phyloP scores from a whole-genome alignment of 345 rosid species.

The Lepidium aucheri region DNA sequence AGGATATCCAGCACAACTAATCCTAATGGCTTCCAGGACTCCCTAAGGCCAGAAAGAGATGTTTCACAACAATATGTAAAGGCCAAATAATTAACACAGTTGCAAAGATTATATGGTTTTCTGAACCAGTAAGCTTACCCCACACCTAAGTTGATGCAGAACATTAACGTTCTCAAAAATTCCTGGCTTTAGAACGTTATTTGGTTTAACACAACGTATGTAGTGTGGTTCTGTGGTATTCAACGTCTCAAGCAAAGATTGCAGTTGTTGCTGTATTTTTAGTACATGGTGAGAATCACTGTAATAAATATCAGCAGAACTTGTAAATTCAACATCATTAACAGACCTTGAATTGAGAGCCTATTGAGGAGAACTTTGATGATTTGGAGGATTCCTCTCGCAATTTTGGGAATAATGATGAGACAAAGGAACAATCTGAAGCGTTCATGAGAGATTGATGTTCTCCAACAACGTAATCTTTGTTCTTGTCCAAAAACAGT shows the following conservation, averaged over 20 bases:
- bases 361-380: constrained; percentile 92
- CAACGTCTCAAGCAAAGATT: constrained; percentile 83
- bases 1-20: constrained; percentile 97
- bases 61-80: background rate
- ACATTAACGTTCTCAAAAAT: constrained; percentile 77
- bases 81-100: background rate
- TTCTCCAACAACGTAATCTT: constrained; percentile 91
- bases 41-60: constrained; percentile 44
- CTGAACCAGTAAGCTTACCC: constrained; percentile 57
- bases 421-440: constrained; percentile 73
- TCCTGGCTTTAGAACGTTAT: constrained; percentile 82
- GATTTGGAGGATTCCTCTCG: constrained; percentile 84
- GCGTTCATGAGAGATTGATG: constrained; percentile 80
- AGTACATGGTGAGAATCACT: constrained; percentile 17
- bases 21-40: constrained; percentile 97
- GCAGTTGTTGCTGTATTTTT: constrained; percentile 85
- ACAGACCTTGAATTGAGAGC: constrained; percentile 85
- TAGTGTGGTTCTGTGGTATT: constrained; percentile 93
- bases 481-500: constrained; percentile 86
- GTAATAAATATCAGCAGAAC: background rate
- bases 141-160: constrained; percentile 90
- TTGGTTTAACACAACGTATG: constrained; percentile 96
- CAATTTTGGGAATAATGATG: constrained; percentile 65
- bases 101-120: constrained; percentile 13
- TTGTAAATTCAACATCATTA: background rate